These are phyloP conservation scores for Coemansia sp. DNA, from an alignment of 371 early-diverging fungal species.

Conservation along the genomic window DNA sequence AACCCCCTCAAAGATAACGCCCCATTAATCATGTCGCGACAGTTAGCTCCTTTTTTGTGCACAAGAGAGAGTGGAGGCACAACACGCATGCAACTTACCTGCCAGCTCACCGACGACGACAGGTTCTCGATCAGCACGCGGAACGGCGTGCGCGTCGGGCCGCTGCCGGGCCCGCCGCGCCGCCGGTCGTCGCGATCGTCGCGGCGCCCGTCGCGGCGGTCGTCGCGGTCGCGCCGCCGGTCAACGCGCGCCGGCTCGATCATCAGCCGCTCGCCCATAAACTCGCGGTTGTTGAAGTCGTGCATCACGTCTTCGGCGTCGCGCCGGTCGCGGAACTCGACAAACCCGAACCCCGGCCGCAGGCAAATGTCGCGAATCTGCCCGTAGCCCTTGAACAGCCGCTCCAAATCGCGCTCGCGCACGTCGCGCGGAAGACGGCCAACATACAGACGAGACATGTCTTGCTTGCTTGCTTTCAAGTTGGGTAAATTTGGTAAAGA, in stretches of 20 bases:
- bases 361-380: slow-evolving; percentile 71
- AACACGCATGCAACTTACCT: too few species aligned
- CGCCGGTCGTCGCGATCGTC: slow-evolving; percentile 19
- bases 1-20: too few species aligned
- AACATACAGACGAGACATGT: slow-evolving; percentile 59
- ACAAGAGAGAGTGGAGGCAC: too few species aligned
- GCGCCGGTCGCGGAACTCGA: slow-evolving; percentile 64
- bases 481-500: background rate
- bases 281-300: slow-evolving; percentile 63
- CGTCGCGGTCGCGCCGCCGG: slow-evolving; percentile 33
- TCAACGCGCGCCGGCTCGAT: slow-evolving; percentile 66
- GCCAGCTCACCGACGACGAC: slow-evolving; percentile 53
- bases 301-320: slow-evolving; percentile 78
- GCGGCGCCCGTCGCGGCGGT: slow-evolving; percentile 13
- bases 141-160: slow-evolving; percentile 49
- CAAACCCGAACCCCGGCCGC: slow-evolving; percentile 61
- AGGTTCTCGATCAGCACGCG: slow-evolving; percentile 51
- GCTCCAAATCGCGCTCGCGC: slow-evolving; percentile 68
- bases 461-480: too few species aligned
- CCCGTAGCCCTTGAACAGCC: slow-evolving; percentile 72
- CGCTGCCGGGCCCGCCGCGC: slow-evolving; percentile 17
- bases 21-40: background rate
- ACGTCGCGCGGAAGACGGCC: slow-evolving; percentile 65
- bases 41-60: too few species aligned
- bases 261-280: slow-evolving; percentile 62